Conservation (phyloP, 768 basidiomycete species). For the Boletales sp. region DNA sequence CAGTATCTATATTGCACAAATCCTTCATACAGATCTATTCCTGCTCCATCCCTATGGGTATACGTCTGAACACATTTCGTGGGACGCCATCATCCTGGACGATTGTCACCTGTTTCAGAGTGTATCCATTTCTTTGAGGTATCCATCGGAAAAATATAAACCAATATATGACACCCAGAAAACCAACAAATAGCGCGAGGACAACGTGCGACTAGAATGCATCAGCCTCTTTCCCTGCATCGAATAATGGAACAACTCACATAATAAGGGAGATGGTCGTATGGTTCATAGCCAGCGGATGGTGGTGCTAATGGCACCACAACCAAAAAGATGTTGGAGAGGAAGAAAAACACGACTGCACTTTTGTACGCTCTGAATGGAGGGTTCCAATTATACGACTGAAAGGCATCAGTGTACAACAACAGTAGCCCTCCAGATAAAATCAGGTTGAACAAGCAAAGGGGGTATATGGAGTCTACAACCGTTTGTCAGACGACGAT, state of each 20-base stretch:
- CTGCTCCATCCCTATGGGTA: constrained; percentile 17
- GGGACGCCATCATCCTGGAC: constrained; percentile 56
- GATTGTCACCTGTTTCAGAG: constrained; percentile 43
- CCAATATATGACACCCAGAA: constrained; percentile 56
- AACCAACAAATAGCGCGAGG: constrained; percentile 43
- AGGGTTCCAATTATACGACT: constrained; percentile 53
- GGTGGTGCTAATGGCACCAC: constrained; percentile 64
- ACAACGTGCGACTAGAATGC: constrained; percentile 45
- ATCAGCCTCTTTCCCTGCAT: background rate
- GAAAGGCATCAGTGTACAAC: constrained; percentile 47
- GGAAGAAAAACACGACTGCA: constrained; percentile 51
- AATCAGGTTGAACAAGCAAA: constrained; percentile 53
- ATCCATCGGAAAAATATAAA: constrained; percentile 48
- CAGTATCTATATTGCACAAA: background rate
- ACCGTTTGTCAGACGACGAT: background rate
- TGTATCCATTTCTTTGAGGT: constrained; percentile 47
- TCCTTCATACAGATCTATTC: background rate
- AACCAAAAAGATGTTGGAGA: constrained; percentile 65
- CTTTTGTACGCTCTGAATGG: constrained; percentile 56
- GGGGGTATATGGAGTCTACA: constrained; percentile 56
- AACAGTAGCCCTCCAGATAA: constrained; percentile 62
- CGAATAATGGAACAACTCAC: constrained; percentile 35
- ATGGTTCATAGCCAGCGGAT: constrained; percentile 43
- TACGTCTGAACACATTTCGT: constrained; percentile 47
- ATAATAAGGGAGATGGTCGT: constrained; percentile 64